phyloP scores from a whole-genome alignment of 495 filamentous ascomycete genomes.

The Penicillium herquei region DNA sequence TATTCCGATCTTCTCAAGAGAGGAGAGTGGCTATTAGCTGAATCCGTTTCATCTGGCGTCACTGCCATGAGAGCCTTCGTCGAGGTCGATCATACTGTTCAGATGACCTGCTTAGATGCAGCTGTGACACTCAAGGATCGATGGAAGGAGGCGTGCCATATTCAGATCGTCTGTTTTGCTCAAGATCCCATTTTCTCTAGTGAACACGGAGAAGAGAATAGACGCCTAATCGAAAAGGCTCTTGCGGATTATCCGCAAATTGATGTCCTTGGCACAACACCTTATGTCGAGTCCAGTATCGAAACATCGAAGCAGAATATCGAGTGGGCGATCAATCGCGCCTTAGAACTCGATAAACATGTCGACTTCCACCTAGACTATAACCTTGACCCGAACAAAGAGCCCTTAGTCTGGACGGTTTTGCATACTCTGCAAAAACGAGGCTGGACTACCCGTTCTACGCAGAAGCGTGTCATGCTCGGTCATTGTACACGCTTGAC shows the following conservation, averaged over 20 bases:
- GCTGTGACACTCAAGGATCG: slow-evolving; percentile 56
- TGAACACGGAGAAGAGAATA: slow-evolving; percentile 43
- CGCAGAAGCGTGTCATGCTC: slow-evolving; percentile 54
- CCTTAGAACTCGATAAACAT: slow-evolving; percentile 49
- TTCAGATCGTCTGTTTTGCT: slow-evolving; percentile 74
- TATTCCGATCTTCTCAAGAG: slow-evolving; percentile 57
- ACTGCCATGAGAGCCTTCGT: slow-evolving; percentile 73
- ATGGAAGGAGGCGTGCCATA: slow-evolving; percentile 52
- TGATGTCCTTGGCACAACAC: slow-evolving; percentile 66
- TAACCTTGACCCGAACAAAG: slow-evolving; percentile 49
- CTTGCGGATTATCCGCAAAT: slow-evolving; percentile 35
- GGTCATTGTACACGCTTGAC: slow-evolving; percentile 72
- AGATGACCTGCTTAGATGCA: slow-evolving; percentile 55
- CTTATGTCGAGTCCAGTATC: slow-evolving; percentile 62
- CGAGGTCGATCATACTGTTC: slow-evolving; percentile 66
- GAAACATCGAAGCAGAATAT: slow-evolving; percentile 57
- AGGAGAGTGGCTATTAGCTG: slow-evolving; percentile 64
- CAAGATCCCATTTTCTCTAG: slow-evolving; percentile 68
- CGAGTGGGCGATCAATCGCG: slow-evolving; percentile 56
- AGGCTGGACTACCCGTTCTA: slow-evolving; percentile 40
- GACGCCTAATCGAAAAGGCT: slow-evolving; percentile 49
- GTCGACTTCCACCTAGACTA: slow-evolving; percentile 78
- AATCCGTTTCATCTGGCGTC: slow-evolving; percentile 65
- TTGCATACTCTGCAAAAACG: slow-evolving; percentile 45
- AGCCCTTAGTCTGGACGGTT: slow-evolving; percentile 53